phyloP scores from a whole-genome alignment of 805 yeast genomes.

The Kuraishia molischiana region DNA sequence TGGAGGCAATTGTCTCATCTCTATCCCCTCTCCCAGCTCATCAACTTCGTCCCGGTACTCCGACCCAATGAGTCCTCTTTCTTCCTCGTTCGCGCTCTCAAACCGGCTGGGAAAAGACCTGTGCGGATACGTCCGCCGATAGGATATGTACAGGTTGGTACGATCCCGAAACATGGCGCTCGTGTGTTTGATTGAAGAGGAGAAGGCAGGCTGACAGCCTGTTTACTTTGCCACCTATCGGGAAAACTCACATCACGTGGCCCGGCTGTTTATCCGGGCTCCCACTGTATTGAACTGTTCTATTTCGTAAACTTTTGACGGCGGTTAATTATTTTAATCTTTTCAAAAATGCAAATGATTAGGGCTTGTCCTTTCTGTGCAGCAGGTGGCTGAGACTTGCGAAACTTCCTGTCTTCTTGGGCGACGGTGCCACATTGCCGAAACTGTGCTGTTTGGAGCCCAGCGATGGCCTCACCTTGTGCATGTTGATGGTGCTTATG shows the following conservation, averaged over 20 bases:
- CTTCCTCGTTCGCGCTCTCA: constrained; percentile 38
- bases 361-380: constrained; percentile 14
- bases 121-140: constrained; percentile 83
- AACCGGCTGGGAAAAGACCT: constrained; percentile 16
- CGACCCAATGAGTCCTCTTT: constrained; percentile 42
- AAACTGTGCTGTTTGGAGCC: constrained; percentile 5
- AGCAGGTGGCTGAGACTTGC: constrained; percentile 11
- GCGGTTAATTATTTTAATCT: no score
- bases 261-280: no score
- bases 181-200: background rate
- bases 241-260: no score
- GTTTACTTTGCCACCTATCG: no score
- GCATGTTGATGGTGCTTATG: background rate
- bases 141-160: constrained; percentile 84
- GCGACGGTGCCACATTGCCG: no score
- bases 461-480: background rate
- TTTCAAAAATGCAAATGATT: no score
- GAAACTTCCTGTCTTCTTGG: constrained; percentile 16
- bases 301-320: no score
- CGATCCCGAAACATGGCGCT: constrained; percentile 76
- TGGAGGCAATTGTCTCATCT: constrained; percentile 65
- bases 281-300: no score
- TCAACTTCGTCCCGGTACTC: constrained; percentile 18
- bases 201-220: no score
- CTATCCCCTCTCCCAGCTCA: constrained; percentile 29